These are phyloP conservation scores for Testicularia cyperi DNA, from an alignment of 1,284 basidiomycete genomes.

Conservation along the genomic window DNA sequence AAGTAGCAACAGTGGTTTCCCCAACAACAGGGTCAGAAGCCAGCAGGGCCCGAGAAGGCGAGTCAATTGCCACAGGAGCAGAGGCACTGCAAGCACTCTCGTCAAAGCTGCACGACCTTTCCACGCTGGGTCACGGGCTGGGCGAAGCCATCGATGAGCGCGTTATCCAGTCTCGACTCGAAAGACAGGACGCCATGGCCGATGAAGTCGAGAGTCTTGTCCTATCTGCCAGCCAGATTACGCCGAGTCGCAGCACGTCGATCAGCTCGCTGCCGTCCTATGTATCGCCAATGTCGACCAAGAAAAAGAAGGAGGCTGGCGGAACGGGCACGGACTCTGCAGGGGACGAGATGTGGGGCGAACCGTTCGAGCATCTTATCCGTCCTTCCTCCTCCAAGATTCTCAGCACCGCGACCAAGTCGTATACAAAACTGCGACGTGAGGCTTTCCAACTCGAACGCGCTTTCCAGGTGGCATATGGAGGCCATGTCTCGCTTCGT, in stretches of 20 bases:
- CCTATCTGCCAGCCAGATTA: too few species aligned
- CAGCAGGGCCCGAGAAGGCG: too few species aligned
- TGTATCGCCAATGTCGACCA: neutral
- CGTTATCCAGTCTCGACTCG: slow-evolving; percentile 49
- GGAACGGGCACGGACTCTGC: too few species aligned
- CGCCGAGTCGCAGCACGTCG: too few species aligned
- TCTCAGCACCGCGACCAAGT: slow-evolving; percentile 25
- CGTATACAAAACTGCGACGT: slow-evolving; percentile 26
- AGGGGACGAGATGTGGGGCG: slow-evolving; percentile 40
- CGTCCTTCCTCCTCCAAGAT: slow-evolving; percentile 44
- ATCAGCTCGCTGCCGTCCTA: neutral
- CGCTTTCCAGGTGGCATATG: slow-evolving; percentile 18
- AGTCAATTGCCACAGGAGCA: neutral
- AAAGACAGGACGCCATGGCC: slow-evolving; percentile 42
- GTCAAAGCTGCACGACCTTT: slow-evolving; percentile 20
- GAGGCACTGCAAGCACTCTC: slow-evolving; percentile 4
- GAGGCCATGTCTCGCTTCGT: slow-evolving; percentile 38
- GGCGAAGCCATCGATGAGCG: slow-evolving; percentile 55
- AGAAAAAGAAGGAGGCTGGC: neutral
- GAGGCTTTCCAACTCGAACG: slow-evolving; percentile 32
- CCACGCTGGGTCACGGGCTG: slow-evolving; percentile 28
- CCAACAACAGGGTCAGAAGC: neutral
- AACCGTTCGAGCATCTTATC: slow-evolving; percentile 54
- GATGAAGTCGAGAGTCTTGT: slow-evolving; percentile 23
- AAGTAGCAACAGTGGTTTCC: too few species aligned